Percentiles rank a stretch among this genome's conserved stretches.
These are phyloP conservation scores for Dendrobium catenatum DNA, from an alignment of 106 monocot species.

Conservation along the genomic window DNA sequence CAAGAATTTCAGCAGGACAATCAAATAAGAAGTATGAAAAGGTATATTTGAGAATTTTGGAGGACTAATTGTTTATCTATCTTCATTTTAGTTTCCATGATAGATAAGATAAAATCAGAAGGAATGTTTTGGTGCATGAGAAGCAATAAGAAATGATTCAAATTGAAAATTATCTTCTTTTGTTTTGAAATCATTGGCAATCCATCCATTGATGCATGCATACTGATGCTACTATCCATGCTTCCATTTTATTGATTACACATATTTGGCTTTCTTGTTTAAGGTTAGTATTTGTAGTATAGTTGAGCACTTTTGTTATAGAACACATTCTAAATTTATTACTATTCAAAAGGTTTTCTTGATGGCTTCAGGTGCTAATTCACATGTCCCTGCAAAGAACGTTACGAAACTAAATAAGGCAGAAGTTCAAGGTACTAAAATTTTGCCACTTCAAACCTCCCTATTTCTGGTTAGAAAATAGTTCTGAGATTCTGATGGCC, in stretches of 20 bases:
- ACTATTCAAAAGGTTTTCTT: background rate
- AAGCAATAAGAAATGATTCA: no score
- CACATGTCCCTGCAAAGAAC: background rate
- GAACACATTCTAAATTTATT: background rate
- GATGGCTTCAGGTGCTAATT: background rate
- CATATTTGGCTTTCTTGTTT: background rate
- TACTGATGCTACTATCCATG: background rate
- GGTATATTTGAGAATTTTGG: no score
- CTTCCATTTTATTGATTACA: background rate
- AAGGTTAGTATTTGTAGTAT: background rate
- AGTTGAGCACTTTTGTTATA: background rate
- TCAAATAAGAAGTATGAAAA: no score
- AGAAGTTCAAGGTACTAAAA: background rate
- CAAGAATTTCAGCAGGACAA: no score
- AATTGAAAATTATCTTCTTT: no score
- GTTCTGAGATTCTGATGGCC: background rate
- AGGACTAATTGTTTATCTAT: no score
- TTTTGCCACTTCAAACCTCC: background rate
- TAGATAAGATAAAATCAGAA: no score
- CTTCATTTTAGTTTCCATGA: no score
- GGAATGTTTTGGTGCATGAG: no score
- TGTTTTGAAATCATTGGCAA: no score
- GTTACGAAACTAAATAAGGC: background rate
- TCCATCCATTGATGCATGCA: background rate
- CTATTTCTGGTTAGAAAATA: background rate